Base-by-base conservation (phyloP, 2,329 filamentous ascomycete genomes). In the Periglandula ipomoeae region DNA sequence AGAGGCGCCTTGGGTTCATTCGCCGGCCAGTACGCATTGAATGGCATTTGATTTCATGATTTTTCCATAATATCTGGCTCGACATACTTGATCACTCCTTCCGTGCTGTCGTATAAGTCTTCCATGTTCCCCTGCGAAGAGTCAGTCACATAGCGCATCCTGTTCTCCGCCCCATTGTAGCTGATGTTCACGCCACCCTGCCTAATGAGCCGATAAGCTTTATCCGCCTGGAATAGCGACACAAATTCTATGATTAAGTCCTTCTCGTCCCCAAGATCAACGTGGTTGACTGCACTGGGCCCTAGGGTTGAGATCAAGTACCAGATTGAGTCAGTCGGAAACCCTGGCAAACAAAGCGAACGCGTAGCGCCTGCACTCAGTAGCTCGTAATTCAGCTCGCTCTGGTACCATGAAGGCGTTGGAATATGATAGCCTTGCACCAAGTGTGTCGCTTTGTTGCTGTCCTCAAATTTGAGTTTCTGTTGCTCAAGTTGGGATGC, bases 281-380 rank as follows among this genome's bases (percentile, higher is more conserved):
- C 52, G 1, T 30, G 10, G 1, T 52, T 49, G 1, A 63, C 48
- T 4, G 51, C 34, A 1, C 23, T 7, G 0, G 32, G 10, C 0
- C 58, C 58, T 1, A 61, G 32, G 1, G 17, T n/a, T 10, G 20
- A 30, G 1, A 63, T 9, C 0, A 61, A 47, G 1, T 44, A 32
- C 60, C 60, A 63, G 1, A 64, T 23, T 0, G 51, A 49, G 0
- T 8, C 13, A 1, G 20, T 19, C 0, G 59, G 60, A 3, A 64
- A 60, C 1, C 46, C 19, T 1, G 37, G 10, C 0, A 64, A 15
- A 0, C 27, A n/a, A 0, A 64, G 32, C 0, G 53, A 50, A 0
- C 61, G 54, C 0, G 55, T 52, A 9, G 37, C 46, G 0, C 43
- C 35, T 1, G 6, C 3, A 0, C 40, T n/a, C 2, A 41, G 15